Evolutionary conservation across 257 asterid species (phyloP), one percentile per base, ranked within the genome.

Genomic region (Coffea canephora): DNA sequence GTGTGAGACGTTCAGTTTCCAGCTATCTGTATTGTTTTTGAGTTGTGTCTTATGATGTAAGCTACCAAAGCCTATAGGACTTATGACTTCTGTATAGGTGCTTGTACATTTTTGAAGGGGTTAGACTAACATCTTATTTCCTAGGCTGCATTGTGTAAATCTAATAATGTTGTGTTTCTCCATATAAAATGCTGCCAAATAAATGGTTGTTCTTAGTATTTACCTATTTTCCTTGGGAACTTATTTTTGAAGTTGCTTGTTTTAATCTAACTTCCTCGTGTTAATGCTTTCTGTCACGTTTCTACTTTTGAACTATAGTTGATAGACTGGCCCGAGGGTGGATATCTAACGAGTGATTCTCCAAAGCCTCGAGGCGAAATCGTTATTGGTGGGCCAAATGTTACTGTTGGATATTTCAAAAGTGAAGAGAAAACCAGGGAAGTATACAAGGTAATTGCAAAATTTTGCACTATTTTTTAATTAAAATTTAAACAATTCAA

Each of bases 321-420:
- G 95, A 89, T 94, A 65, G 97, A 96, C 87, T 96, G 98, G 99
- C 89, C 92, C 10, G 98, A 90, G 87, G 98, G 98, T 21, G 98
- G 99, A 80, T 96, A 94, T 86, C 80, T 88, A 78, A 91, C 83
- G n/a, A 88, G 78, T 36, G 96, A 96, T 85, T 85, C 93, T 55
- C 97, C 97, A 62, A 92, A 84, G 91, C 95, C 96, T 73, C 94
- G 97, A 57, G 98, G 99, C 78, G 99, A 96, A 81, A 94, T 96
- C 76, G 90, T 94, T 77, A 80, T 96, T 11, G 99, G 98, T 68
- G 99, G 99, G 45, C 97, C 99, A 52, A 96, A 92, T 81, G 97
- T 96, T 54, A 93, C 99, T 5, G 72, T 96, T 66, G 98, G 99
- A 83, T 96, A 96, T 86, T 96, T 96, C 86, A 94, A 96, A 75